Base-by-base conservation (phyloP, 176 grass and related monocot genomes). In the Metroxylon sagu region DNA sequence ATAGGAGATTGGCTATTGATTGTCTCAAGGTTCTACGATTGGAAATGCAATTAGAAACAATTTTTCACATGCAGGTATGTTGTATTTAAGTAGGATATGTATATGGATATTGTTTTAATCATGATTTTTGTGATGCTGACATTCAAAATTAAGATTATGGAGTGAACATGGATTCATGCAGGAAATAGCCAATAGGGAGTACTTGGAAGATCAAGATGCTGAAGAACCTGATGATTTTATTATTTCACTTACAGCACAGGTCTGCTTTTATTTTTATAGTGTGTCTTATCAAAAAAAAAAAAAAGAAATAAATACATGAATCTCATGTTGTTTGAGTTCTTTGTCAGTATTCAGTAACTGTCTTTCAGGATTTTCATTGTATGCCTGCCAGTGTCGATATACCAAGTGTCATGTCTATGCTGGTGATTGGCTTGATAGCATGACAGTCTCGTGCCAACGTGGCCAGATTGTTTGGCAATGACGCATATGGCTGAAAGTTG, bases 161-260 rank as follows among this genome's bases (percentile, higher is more conserved):
- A 71, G 17, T 30, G 49, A 55, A 61, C 43, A 71, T 60, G 49
- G 53, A 30, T 71, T 66, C 49, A 19, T 62, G 79, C 61, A 97
- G 92, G 87, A 97, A 88, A 97, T 97, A 87, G 80, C 84, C 16
- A 97, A 91, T 75, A 88, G 81, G 74, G 84, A 85, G 35, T 97
- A 91, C 59, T 48, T 88, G 18, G 92, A 97, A 83, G 92, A 97
- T 80, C 87, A 97, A 80, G 92, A 91, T 80, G 92, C 92, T 80
- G 92, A 97, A 67, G 92, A 97, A 65, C 92, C 92, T 69, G 92
- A 97, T 88, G 92, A 97, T 64, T 97, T 91, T 48, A 86, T 97
- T 66, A 91, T 97, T 75, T 97, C 92, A 65, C 92, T 97, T 50
- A 91, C 84, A 77, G 77, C 92, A 66, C 78, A 85, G 80, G 92